These are phyloP conservation scores for Microbotryum intermedium DNA, from an alignment of 1,284 basidiomycete genomes.

Conservation along the genomic window DNA sequence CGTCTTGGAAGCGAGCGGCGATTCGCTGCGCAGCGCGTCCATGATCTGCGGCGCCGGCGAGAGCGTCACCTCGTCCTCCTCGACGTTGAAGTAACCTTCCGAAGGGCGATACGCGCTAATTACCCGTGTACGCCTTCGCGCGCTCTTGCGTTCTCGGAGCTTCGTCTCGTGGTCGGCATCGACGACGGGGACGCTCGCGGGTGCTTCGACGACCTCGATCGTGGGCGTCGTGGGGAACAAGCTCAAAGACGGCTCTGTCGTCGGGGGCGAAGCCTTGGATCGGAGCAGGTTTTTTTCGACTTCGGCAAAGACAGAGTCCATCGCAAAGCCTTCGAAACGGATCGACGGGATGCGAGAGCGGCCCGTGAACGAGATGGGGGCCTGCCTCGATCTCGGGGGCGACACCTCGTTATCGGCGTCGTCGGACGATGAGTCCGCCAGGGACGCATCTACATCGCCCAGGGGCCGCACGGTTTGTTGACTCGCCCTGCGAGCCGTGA, in stretches of 20 bases:
- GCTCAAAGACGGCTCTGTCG: background rate
- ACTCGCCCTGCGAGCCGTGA: background rate
- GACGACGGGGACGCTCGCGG: background rate
- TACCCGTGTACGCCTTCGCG: too few relatives aligned
- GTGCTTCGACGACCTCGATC: background rate
- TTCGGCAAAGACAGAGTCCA: conserved; percentile 31
- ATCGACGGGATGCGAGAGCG: conserved; percentile 27
- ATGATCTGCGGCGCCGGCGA: too few relatives aligned
- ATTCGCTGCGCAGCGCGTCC: too few relatives aligned
- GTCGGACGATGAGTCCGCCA: background rate
- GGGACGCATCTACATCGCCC: background rate
- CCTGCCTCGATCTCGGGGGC: conserved; percentile 7
- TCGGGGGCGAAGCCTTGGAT: background rate
- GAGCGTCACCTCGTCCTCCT: too few relatives aligned
- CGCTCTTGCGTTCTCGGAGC: too few relatives aligned
- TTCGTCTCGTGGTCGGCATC: background rate
- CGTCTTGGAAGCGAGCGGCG: background rate
- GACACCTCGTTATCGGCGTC: conserved; percentile 28
- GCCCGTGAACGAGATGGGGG: background rate
- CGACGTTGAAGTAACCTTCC: too few relatives aligned
- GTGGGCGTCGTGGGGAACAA: background rate
- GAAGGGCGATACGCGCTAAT: too few relatives aligned
- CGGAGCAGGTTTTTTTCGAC: conserved; percentile 25
- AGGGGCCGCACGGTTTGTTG: background rate
- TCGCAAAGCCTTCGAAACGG: conserved; percentile 31